Conservation (phyloP, 176 grass and related monocot genomes). For the Dactylis glomerata region DNA sequence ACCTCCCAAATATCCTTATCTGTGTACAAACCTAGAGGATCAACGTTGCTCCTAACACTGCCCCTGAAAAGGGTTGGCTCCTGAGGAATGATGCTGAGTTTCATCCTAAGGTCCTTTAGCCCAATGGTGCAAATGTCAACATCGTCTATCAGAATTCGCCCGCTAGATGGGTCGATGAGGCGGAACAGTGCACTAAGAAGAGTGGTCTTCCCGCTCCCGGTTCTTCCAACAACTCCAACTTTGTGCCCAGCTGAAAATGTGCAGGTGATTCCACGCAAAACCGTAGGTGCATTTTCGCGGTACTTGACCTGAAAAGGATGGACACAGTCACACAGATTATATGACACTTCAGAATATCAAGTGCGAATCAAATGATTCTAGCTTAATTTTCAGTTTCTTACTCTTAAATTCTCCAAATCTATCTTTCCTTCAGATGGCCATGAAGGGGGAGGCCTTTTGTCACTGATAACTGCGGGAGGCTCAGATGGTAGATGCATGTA, state of each 20-base stretch:
- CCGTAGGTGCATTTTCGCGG: conserved; percentile 44
- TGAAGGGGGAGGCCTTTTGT: conserved; percentile 56
- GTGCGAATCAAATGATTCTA: not conserved
- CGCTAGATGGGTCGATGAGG: conserved; percentile 59
- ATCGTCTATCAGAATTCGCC: conserved; percentile 72
- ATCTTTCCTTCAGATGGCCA: conserved; percentile 87
- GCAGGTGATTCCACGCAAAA: conserved; percentile 74
- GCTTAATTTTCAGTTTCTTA: conserved; percentile 30
- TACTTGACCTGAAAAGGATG: conserved; percentile 63
- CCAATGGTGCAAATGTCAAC: conserved; percentile 82
- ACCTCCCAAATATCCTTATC: conserved; percentile 90
- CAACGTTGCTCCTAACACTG: conserved; percentile 67
- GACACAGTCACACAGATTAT: not conserved
- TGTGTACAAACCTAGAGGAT: conserved; percentile 60
- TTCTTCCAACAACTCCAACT: conserved; percentile 83
- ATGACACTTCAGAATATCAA: not conserved
- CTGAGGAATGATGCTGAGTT: conserved; percentile 82
- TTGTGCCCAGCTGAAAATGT: conserved; percentile 65
- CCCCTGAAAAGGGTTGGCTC: conserved; percentile 85
- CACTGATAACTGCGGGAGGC: conserved; percentile 57
- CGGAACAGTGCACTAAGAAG: conserved; percentile 68
- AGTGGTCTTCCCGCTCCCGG: conserved; percentile 81
- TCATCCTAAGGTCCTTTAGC: conserved; percentile 78
- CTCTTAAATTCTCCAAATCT: conserved; percentile 74
- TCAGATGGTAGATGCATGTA: conserved; percentile 73